Percentiles rank a stretch among this genome's conserved stretches.
Evolutionary conservation across 345 rosid genomes (phyloP).

Genomic region (Dimocarpus longan): DNA sequence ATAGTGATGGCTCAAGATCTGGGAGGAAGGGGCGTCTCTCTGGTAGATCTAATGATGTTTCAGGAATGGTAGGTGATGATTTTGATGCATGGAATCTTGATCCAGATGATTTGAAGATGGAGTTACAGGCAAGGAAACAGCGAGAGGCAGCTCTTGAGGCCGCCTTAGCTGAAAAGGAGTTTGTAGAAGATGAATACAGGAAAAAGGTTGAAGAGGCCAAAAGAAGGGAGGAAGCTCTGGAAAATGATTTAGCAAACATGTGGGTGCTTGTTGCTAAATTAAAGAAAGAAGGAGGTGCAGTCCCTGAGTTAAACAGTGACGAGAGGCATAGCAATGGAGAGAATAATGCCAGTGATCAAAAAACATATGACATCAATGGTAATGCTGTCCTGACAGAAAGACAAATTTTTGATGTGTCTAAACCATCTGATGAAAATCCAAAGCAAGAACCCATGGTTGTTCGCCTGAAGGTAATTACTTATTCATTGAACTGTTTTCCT

Average conservation of each 20-base stretch:
- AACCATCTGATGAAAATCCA: slow-evolving; percentile 57
- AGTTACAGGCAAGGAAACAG: slow-evolving; percentile 89
- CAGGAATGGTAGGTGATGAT: slow-evolving; percentile 57
- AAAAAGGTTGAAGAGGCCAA: slow-evolving; percentile 84
- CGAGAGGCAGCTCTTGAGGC: slow-evolving; percentile 86
- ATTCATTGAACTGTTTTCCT: background rate
- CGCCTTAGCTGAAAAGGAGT: slow-evolving; percentile 81
- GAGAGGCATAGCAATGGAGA: slow-evolving; percentile 42
- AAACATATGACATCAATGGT: slow-evolving; percentile 41
- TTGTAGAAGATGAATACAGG: slow-evolving; percentile 79
- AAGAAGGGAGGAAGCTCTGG: slow-evolving; percentile 89
- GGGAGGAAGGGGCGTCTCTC: slow-evolving; percentile 80
- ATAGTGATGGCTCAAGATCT: slow-evolving; percentile 55
- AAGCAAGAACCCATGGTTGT: slow-evolving; percentile 91
- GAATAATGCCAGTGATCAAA: slow-evolving; percentile 37
- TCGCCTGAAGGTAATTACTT: slow-evolving; percentile 74
- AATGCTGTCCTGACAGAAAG: slow-evolving; percentile 53
- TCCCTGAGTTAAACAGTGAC: slow-evolving; percentile 50
- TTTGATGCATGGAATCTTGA: slow-evolving; percentile 84
- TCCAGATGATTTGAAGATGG: slow-evolving; percentile 78
- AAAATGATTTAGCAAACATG: slow-evolving; percentile 97
- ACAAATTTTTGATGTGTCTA: slow-evolving; percentile 46
- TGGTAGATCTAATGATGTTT: slow-evolving; percentile 60
- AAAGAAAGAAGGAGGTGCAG: slow-evolving; percentile 72
- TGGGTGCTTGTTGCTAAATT: slow-evolving; percentile 99